Percentiles rank a stretch among this genome's conserved stretches.
phyloP scores from a whole-genome alignment of 148 eudicot species.

The Silene conica region DNA sequence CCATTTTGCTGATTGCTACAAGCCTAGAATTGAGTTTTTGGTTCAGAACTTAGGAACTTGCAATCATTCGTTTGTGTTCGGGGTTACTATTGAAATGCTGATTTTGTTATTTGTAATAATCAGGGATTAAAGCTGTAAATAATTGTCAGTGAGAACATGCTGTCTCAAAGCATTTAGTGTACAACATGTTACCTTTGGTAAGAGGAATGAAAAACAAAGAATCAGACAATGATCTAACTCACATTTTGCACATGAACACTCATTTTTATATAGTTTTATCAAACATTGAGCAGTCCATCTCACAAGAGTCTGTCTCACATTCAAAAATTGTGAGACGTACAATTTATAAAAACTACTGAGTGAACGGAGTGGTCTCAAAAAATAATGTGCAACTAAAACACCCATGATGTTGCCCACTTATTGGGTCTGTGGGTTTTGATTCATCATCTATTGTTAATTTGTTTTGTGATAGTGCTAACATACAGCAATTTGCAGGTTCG shows the following conservation, averaged over 20 bases:
- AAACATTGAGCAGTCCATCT: too few relatives aligned
- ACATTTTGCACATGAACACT: not conserved
- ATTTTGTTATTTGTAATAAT: not conserved
- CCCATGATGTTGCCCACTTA: not conserved
- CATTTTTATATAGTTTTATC: too few relatives aligned
- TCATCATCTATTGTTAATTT: not conserved
- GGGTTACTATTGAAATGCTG: not conserved
- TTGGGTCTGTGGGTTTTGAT: not conserved
- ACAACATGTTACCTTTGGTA: not conserved
- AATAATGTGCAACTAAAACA: too few relatives aligned
- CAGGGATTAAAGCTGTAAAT: not conserved
- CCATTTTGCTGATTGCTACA: not conserved
- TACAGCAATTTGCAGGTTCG: slow-evolving; percentile 55
- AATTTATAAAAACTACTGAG: too few relatives aligned
- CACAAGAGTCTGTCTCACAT: too few relatives aligned
- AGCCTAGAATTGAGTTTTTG: not conserved
- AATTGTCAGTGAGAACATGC: not conserved
- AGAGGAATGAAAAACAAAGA: not conserved
- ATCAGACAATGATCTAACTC: not conserved
- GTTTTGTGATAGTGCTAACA: not conserved
- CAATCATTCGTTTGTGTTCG: not conserved
- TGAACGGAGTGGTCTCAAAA: too few relatives aligned
- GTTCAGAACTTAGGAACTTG: not conserved
- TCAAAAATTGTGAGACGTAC: too few relatives aligned
- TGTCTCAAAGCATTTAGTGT: not conserved